Evolutionary conservation across 2,329 filamentous ascomycete species (phyloP).

Genomic region (Hypomyces rosellus): DNA sequence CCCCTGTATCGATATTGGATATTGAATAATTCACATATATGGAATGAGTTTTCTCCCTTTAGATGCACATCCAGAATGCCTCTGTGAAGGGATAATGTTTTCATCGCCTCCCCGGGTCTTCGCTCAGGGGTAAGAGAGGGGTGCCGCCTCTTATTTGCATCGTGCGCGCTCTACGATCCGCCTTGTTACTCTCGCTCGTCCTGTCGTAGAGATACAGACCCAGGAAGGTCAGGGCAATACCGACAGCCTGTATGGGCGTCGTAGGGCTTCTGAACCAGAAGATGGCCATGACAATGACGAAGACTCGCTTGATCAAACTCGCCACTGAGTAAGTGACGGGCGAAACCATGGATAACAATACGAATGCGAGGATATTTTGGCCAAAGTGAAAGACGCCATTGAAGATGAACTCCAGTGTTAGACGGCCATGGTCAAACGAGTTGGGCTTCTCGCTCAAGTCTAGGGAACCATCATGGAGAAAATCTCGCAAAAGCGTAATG

Average conservation of each 20-base stretch:
- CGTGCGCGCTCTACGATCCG: slow-evolving; percentile 71
- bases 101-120: slow-evolving; percentile 23
- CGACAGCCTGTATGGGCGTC: slow-evolving; percentile 72
- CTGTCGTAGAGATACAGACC: slow-evolving; percentile 95
- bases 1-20: too few species aligned
- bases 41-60: too few species aligned
- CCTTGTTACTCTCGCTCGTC: slow-evolving; percentile 80
- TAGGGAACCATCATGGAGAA: slow-evolving; percentile 74
- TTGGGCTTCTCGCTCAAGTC: slow-evolving; percentile 53
- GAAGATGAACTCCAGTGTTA: slow-evolving; percentile 84
- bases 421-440: slow-evolving; percentile 67
- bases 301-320: slow-evolving; percentile 92
- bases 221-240: slow-evolving; percentile 82
- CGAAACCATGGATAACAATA: slow-evolving; percentile 85
- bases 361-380: slow-evolving; percentile 92
- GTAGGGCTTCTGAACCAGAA: slow-evolving; percentile 93
- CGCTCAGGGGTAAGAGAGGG: slow-evolving; percentile 61
- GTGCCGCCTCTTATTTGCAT: slow-evolving; percentile 36
- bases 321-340: slow-evolving; percentile 97
- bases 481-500: slow-evolving; percentile 66
- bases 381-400: slow-evolving; percentile 96
- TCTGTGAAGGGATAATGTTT: too few species aligned
- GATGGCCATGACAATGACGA: slow-evolving; percentile 91
- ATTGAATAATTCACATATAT: too few species aligned
- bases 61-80: too few species aligned